Conservation (phyloP, 73 alveolate species). For the Tetrahymena malaccensis region DNA sequence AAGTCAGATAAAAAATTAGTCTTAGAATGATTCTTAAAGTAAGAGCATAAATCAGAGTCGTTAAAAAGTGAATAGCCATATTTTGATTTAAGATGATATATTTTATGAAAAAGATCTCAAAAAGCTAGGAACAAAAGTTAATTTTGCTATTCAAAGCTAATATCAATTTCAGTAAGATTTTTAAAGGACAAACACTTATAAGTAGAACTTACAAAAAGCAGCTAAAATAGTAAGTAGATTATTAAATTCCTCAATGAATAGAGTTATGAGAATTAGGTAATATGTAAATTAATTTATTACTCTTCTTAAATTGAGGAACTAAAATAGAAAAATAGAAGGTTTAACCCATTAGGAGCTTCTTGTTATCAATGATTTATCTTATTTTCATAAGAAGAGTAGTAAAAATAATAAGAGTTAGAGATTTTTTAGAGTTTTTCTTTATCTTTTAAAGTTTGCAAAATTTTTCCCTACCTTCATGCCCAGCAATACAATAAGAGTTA, state of each 20-base stretch:
- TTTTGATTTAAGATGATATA: not conserved
- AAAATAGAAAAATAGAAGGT: not conserved
- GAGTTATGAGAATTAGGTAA: not conserved
- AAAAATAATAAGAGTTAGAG: not conserved
- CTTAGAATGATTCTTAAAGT: no score
- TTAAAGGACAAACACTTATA: no score
- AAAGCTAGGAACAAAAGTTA: not conserved
- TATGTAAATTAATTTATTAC: not conserved
- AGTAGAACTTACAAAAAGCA: not conserved
- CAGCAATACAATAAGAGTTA: not conserved
- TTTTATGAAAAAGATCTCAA: not conserved
- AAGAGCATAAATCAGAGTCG: no score
- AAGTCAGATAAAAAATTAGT: no score
- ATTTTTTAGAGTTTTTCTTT: no score
- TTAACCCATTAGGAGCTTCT: not conserved
- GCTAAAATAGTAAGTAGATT: not conserved
- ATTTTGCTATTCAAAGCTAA: not conserved
- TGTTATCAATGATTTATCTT: not conserved
- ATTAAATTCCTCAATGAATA: not conserved
- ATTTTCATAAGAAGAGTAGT: not conserved
- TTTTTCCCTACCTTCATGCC: not conserved
- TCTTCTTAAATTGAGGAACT: not conserved
- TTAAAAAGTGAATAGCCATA: no score
- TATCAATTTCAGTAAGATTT: not conserved
- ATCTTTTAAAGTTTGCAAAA: not conserved